Conservation (phyloP, 805 yeast species). For the Wickerhamomyces hampshirensis region DNA sequence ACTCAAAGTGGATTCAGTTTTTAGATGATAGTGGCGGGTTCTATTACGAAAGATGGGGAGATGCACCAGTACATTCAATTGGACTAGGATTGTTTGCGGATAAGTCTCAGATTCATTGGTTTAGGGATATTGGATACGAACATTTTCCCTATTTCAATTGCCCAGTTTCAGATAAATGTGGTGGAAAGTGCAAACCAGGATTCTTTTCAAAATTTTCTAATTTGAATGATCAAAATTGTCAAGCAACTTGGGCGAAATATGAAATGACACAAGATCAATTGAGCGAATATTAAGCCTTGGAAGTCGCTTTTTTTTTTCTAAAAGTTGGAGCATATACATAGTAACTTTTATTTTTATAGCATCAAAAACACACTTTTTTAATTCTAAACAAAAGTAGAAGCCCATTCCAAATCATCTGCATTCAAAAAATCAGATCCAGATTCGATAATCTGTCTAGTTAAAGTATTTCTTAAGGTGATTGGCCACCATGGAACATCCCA, state of each 20-base stretch:
- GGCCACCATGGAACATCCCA: conserved; percentile 83
- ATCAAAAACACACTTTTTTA: too few species aligned
- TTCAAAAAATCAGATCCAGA: conserved; percentile 58
- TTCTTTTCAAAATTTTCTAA: conserved; percentile 46
- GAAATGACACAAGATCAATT: conserved; percentile 31
- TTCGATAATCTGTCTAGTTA: conserved; percentile 46
- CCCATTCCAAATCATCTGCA: conserved; percentile 55
- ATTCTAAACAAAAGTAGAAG: conserved; percentile 14
- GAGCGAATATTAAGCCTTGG: conserved; percentile 20
- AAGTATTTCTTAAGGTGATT: conserved; percentile 33
- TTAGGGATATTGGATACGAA: conserved; percentile 74
- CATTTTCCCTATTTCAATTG: conserved; percentile 77
- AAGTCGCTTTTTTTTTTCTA: too few species aligned
- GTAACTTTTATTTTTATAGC: too few species aligned
- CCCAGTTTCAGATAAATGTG: conserved; percentile 54
- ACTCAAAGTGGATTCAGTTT: conserved; percentile 55
- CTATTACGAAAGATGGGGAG: conserved; percentile 92
- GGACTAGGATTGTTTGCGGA: conserved; percentile 73
- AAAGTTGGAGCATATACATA: too few species aligned
- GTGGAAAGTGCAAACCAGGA: conserved; percentile 46
- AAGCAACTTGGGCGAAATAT: conserved; percentile 61
- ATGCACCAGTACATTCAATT: conserved; percentile 83
- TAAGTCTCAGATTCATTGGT: conserved; percentile 72
- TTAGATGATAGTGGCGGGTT: conserved; percentile 74
- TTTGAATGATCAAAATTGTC: conserved; percentile 66